Conservation (phyloP, 352 stramenopile species). For the Phytophthora multivora region DNA sequence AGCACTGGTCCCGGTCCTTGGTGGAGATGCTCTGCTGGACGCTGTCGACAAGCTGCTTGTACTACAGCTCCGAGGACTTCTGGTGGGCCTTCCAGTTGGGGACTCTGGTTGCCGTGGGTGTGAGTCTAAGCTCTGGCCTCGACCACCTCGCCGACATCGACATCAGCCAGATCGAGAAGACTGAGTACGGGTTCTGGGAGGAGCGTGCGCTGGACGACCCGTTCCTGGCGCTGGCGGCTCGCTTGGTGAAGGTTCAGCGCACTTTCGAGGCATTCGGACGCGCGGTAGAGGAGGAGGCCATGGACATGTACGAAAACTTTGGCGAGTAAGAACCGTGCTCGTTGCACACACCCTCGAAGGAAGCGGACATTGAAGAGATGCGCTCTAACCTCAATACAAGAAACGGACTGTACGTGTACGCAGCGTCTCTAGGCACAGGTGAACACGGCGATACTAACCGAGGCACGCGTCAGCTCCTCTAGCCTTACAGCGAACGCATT, state of each 20-base stretch:
- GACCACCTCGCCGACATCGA: conserved; percentile 66
- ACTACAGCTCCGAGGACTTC: conserved; percentile 58
- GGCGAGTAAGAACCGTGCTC: conserved; percentile 39
- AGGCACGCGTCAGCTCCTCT: conserved; percentile 1
- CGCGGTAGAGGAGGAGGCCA: conserved; percentile 50
- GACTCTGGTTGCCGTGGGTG: conserved; percentile 55
- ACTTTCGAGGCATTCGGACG: conserved; percentile 21
- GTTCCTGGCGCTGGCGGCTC: conserved; percentile 47
- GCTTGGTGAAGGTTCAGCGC: conserved; percentile 51
- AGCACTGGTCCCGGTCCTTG: conserved; percentile 54
- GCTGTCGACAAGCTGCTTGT: conserved; percentile 58
- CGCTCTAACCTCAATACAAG: conserved; percentile 4
- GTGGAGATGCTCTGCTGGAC: conserved; percentile 72
- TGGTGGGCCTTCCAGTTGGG: conserved; percentile 57
- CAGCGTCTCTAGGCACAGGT: conserved; percentile 16
- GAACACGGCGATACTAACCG: conserved; percentile 29
- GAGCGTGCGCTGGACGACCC: conserved; percentile 49
- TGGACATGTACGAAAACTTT: conserved; percentile 77
- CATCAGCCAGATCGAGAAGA: conserved; percentile 41
- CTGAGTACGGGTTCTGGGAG: conserved; percentile 63
- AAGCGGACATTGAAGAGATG: conserved; percentile 4
- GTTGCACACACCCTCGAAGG: conserved; percentile 2
- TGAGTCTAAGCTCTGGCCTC: conserved; percentile 59
- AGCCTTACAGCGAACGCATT: not conserved
- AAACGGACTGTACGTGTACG: conserved; percentile 20